Conservation (phyloP, 176 grass and related monocot species). For the Oryza coarctata region DNA sequence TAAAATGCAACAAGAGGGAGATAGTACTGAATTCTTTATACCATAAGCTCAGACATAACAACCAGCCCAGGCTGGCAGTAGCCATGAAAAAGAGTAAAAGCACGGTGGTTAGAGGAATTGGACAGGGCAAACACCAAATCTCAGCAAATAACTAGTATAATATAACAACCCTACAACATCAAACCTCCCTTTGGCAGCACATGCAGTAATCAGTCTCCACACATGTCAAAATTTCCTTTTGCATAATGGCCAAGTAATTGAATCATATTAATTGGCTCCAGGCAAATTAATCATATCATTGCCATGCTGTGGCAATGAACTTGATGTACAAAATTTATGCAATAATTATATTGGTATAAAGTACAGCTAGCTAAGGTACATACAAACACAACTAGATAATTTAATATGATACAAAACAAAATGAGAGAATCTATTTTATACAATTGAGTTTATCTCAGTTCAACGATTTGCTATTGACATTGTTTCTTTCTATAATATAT, state of each 20-base stretch:
- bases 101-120: not conserved
- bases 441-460: no score
- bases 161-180: constrained; percentile 5
- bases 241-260: not conserved
- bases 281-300: not conserved
- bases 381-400: not conserved
- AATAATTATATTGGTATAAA: not conserved
- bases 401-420: not conserved
- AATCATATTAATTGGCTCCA: not conserved
- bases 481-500: no score
- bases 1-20: not conserved
- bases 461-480: no score
- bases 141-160: constrained; percentile 22
- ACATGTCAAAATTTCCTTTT: not conserved
- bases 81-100: not conserved
- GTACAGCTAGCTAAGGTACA: not conserved
- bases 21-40: not conserved
- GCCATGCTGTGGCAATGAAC: not conserved
- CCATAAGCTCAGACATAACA: not conserved
- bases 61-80: not conserved
- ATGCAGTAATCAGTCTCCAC: not conserved
- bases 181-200: not conserved
- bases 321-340: not conserved
- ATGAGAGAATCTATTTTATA: no score
- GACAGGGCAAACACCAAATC: not conserved